A percentile compares a stretch with the other conserved stretches of the same genome.
These are phyloP conservation scores for Pichia cephalocereana DNA, from an alignment of 805 yeast species.

Conservation along the genomic window DNA sequence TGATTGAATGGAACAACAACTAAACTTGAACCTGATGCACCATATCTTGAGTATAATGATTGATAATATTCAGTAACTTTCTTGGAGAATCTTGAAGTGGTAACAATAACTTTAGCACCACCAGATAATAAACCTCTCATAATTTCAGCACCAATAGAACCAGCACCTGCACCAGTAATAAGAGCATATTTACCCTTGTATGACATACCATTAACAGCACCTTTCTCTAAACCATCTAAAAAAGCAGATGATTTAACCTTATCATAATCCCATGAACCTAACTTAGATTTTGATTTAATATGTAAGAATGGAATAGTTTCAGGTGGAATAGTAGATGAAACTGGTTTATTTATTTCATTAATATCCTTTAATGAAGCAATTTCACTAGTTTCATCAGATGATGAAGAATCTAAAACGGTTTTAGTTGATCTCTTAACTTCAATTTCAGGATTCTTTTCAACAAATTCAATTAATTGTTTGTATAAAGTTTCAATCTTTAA, in stretches of 20 bases:
- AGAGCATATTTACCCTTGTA: constrained; percentile 83
- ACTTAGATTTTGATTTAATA: constrained; percentile 64
- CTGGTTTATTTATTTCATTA: constrained; percentile 62
- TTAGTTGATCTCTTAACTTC: constrained; percentile 57
- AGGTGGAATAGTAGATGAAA: constrained; percentile 62
- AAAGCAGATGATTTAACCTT: constrained; percentile 65
- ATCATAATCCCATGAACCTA: constrained; percentile 81
- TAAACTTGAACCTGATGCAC: constrained; percentile 85
- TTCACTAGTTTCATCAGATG: constrained; percentile 53
- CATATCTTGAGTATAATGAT: constrained; percentile 82
- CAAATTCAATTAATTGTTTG: constrained; percentile 59
- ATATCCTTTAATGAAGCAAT: constrained; percentile 76
- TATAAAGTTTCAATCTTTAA: constrained; percentile 64
- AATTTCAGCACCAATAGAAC: constrained; percentile 96
- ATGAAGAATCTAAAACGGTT: constrained; percentile 37
- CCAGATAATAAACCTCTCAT: constrained; percentile 92
- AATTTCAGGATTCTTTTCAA: constrained; percentile 61
- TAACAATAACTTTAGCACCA: constrained; percentile 95
- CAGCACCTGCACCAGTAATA: constrained; percentile 98
- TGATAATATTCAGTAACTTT: constrained; percentile 94
- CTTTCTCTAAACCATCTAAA: constrained; percentile 85
- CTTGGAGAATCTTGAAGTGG: constrained; percentile 92
- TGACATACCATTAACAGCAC: constrained; percentile 90
- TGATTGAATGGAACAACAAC: constrained; percentile 98
- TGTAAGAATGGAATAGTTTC: constrained; percentile 94